These are phyloP conservation scores for Mycena galopus DNA, from an alignment of 768 basidiomycete species.

Conservation along the genomic window DNA sequence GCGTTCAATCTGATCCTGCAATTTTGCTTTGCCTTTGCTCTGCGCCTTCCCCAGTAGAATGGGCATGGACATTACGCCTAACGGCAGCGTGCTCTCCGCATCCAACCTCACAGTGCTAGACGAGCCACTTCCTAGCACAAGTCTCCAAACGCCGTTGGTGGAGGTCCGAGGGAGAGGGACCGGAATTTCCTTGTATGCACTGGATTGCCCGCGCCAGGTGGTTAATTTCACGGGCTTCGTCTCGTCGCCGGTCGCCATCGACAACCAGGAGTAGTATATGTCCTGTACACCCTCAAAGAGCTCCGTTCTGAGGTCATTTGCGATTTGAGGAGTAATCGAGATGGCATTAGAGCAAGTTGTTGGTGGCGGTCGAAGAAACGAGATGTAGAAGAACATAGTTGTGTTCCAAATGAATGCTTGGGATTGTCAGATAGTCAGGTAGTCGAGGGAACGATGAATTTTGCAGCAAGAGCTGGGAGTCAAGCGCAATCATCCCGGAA, in stretches of 20 bases:
- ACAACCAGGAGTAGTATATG: conserved; percentile 79
- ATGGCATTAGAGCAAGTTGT: conserved; percentile 59
- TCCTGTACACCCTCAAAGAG: conserved; percentile 65
- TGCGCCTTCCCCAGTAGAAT: conserved; percentile 56
- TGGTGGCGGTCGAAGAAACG: conserved; percentile 91
- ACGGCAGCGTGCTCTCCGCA: conserved; percentile 58
- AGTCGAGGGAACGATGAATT: too few species aligned
- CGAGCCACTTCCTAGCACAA: conserved; percentile 58
- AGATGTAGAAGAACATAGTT: conserved; percentile 88
- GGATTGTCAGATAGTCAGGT: too few species aligned
- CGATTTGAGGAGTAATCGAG: conserved; percentile 84
- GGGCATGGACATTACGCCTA: conserved; percentile 80
- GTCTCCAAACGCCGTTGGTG: conserved; percentile 70
- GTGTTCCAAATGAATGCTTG: too few species aligned
- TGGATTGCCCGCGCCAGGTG: conserved; percentile 71
- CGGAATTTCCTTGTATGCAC: conserved; percentile 81
- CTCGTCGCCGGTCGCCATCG: conserved; percentile 36
- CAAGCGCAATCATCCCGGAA: too few species aligned
- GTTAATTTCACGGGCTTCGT: conserved; percentile 75
- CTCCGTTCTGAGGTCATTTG: conserved; percentile 93
- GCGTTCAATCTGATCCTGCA: conserved; percentile 79
- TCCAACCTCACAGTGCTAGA: conserved; percentile 51
- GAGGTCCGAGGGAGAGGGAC: conserved; percentile 72
- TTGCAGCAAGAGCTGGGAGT: too few species aligned
- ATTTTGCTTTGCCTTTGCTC: conserved; percentile 48